Evolutionary conservation across 805 yeast genomes (phyloP), one percentile per base, ranked within the genome.

Genomic region (Candida xiaguanensis): DNA sequence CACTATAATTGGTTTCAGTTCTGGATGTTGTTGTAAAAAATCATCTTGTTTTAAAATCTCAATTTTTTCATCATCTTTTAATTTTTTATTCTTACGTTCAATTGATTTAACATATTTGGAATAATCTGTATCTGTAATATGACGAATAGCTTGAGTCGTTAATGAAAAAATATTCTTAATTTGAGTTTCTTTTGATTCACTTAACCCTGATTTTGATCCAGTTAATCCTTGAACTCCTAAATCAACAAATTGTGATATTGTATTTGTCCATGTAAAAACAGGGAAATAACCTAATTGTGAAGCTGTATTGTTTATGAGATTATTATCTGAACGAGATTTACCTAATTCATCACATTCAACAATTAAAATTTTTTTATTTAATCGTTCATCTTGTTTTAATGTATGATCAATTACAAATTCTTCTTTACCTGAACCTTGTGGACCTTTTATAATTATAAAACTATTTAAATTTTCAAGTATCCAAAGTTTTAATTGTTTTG

Each of bases 361-460:
- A 42, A 77, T 72, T 28, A 89, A 67, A 3, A 82, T 74, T 44
- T 82, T 81, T 13, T 52, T 47, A 17, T 44, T 50, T 17, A 60
- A 48, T 3, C 50, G 40, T 1, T 71, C 68, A 37, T 89, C 75
- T 20, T 70, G 77, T 34, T 70, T 63, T 32, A 87, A 66, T 1
- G 84, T 80, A 51, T 82, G 78, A 31, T 79, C 79, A 54, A 82
- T 62, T 4, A 91, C 89, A 43, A 88, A 64, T 43, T 81, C 91
- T 43, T 80, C 75, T 52, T 93, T 91, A 16, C 98, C 99, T n/a
- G 95, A 80, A 4, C 99, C 99, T 47, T 87, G 75, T 4, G 99
- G 98, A 9, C 99, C 99, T 45, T 82, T 78, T 2, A 93, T 80
- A 3, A 93, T 78, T 18, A 91, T 89, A 55, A 89, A 93, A 1